Percentiles rank a stretch among this genome's conserved stretches.
phyloP scores from a whole-genome alignment of 1,284 basidiomycete genomes.

The Rhodotorula sp. region DNA sequence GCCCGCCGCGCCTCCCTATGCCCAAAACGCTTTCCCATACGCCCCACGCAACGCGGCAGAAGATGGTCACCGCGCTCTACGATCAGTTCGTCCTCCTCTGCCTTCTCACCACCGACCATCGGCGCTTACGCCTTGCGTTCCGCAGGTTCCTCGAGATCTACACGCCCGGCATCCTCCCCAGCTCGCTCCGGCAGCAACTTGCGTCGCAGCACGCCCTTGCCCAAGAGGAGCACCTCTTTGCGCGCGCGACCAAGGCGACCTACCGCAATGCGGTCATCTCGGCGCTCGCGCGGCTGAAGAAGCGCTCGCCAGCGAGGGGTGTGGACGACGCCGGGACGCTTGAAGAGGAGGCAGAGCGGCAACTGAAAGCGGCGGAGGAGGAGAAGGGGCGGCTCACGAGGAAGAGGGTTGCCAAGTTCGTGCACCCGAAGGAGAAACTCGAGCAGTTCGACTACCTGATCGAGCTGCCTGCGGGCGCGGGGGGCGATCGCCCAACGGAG shows the following conservation, averaged over 20 bases:
- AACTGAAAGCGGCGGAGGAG: slow-evolving; percentile 13
- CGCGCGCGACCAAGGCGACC: slow-evolving; percentile 67
- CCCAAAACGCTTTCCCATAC: slow-evolving; percentile 67
- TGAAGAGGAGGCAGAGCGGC: slow-evolving; percentile 59
- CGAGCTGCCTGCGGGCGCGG: slow-evolving; percentile 64
- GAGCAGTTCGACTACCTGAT: slow-evolving; percentile 69
- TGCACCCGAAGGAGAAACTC: slow-evolving; percentile 57
- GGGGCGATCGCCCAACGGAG: slow-evolving; percentile 64
- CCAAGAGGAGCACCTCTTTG: slow-evolving; percentile 75
- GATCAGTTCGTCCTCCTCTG: slow-evolving; percentile 60
- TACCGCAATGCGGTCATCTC: slow-evolving; percentile 78
- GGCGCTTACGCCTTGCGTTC: not conserved
- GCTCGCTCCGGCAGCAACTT: slow-evolving; percentile 26
- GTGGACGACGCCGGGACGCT: slow-evolving; percentile 82
- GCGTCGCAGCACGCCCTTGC: slow-evolving; percentile 65
- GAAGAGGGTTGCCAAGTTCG: slow-evolving; percentile 55
- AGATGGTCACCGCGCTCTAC: slow-evolving; percentile 57
- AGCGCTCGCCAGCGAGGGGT: slow-evolving; percentile 65
- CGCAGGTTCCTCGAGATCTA: slow-evolving; percentile 39
- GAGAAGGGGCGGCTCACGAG: slow-evolving; percentile 27
- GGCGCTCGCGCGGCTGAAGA: slow-evolving; percentile 70
- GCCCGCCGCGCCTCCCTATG: slow-evolving; percentile 66
- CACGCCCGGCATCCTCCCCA: slow-evolving; percentile 37
- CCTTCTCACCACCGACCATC: not conserved
- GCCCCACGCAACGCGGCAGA: slow-evolving; percentile 67